Evolutionary conservation across 148 eudicot genomes (phyloP).

Genomic region (Mesembryanthemum crystallinum): DNA sequence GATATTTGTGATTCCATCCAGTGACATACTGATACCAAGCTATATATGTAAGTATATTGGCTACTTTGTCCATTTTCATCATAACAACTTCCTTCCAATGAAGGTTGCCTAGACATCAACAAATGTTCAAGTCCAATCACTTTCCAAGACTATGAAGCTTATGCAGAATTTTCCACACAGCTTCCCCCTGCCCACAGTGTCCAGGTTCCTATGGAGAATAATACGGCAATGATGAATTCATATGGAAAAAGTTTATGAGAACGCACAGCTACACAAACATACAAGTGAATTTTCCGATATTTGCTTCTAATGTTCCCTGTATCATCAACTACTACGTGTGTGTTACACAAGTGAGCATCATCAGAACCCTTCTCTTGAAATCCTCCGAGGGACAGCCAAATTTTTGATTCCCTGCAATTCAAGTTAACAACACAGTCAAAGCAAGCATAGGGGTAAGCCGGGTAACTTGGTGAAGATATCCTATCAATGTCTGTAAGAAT

Average conservation of each 20-base stretch:
- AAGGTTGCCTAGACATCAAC: background rate
- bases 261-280: conserved; percentile 37
- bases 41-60: background rate
- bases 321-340: conserved; percentile 86
- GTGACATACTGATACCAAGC: background rate
- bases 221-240: background rate
- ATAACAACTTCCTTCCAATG: background rate
- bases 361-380: conserved; percentile 88
- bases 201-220: background rate
- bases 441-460: background rate
- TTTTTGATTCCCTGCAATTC: conserved; percentile 69
- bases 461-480: background rate
- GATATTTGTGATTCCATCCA: background rate
- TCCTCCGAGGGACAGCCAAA: conserved; percentile 96
- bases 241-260: background rate
- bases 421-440: conserved; percentile 13
- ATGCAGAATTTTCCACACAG: background rate
- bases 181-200: background rate
- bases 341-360: conserved; percentile 75
- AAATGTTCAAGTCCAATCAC: background rate
- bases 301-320: conserved; percentile 64
- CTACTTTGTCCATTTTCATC: background rate
- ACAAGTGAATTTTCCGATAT: conserved; percentile 81
- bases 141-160: background rate
- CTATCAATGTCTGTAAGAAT: background rate